A percentile compares a stretch with the other conserved stretches of the same genome.
Conservation (phyloP, 1,284 basidiomycete species). For the Mycosarcoma maydis region DNA sequence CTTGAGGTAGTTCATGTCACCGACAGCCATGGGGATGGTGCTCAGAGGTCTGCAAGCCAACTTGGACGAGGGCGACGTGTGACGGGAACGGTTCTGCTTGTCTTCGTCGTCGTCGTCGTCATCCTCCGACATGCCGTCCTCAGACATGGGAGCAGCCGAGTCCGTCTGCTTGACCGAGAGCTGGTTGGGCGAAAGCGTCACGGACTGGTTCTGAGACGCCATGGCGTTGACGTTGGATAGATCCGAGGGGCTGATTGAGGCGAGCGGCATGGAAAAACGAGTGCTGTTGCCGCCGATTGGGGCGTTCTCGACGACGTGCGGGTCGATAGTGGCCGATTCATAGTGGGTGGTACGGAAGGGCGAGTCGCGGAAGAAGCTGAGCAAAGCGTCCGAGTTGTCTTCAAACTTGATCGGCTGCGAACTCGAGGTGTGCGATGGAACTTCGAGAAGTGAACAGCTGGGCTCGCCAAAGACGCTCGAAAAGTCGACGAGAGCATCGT, state of each 20-base stretch:
- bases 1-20: conserved; percentile 53
- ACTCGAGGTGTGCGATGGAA: neutral
- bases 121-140: conserved; percentile 44
- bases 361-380: conserved; percentile 39
- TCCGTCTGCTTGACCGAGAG: conserved; percentile 7
- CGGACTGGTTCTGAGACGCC: conserved; percentile 4
- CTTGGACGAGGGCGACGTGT: conserved; percentile 19
- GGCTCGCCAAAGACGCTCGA: conserved; percentile 29
- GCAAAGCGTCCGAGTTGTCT: conserved; percentile 26
- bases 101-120: conserved; percentile 34
- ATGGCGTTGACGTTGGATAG: neutral
- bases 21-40: conserved; percentile 36
- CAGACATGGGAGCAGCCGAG: conserved; percentile 37
- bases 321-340: conserved; percentile 45
- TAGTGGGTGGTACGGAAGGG: conserved; percentile 35
- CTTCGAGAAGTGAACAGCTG: conserved; percentile 15
- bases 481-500: conserved; percentile 29
- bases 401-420: conserved; percentile 28
- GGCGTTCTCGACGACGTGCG: conserved; percentile 38
- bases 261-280: conserved; percentile 14
- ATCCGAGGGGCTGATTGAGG: conserved; percentile 19
- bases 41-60: conserved; percentile 25
- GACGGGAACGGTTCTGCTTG: too few relatives aligned
- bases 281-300: neutral
- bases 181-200: conserved; percentile 7